Conservation (phyloP, 306 rosid genomes). For the Corylus avellana region DNA sequence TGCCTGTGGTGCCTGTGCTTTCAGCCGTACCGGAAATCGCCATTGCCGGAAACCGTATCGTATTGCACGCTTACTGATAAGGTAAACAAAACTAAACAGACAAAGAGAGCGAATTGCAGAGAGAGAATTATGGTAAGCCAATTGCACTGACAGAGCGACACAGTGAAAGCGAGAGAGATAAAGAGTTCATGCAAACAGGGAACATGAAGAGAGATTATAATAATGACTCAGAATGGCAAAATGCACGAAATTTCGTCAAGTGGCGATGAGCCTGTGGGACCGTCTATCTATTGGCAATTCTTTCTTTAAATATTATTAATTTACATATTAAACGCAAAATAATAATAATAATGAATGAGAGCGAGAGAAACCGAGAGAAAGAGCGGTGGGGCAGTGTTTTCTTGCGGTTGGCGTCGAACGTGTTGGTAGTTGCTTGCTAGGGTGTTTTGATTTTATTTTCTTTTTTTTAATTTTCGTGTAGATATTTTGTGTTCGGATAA, state of each 20-base stretch:
- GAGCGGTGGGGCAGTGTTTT: background rate
- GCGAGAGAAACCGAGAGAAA: background rate
- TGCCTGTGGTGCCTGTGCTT: conserved; percentile 17
- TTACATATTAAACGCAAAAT: too few relatives aligned
- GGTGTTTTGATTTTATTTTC: too few relatives aligned
- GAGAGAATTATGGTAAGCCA: background rate
- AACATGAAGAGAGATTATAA: background rate
- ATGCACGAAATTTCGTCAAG: conserved; percentile 4
- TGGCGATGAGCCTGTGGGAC: conserved; percentile 13
- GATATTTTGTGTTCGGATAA: too few relatives aligned
- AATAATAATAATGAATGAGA: too few relatives aligned
- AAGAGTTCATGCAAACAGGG: background rate
- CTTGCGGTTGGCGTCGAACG: background rate
- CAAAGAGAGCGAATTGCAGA: background rate
- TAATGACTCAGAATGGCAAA: background rate
- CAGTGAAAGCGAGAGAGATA: background rate
- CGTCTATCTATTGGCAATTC: background rate
- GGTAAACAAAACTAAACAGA: background rate
- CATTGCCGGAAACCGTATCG: conserved; percentile 35
- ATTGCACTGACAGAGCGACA: background rate
- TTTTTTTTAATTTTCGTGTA: too few relatives aligned
- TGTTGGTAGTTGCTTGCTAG: background rate
- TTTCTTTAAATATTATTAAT: too few relatives aligned
- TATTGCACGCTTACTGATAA: background rate
- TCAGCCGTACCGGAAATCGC: conserved; percentile 52